Percentiles rank a stretch among this genome's conserved stretches.
phyloP scores from a whole-genome alignment of 352 stramenopile genomes.

The Stramenopiles sp. region DNA sequence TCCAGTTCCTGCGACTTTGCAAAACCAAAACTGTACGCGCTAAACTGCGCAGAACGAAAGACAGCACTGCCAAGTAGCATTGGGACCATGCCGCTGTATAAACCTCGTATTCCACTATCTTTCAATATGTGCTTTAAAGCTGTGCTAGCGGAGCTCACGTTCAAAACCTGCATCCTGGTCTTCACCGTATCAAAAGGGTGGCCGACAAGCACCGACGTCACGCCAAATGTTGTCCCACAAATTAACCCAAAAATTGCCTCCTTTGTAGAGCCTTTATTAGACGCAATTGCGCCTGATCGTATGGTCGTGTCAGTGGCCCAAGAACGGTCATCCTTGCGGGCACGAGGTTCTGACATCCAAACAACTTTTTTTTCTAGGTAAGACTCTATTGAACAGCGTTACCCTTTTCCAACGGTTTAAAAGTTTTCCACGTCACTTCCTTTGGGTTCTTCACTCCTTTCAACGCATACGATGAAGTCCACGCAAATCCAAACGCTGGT shows the following conservation, averaged over 20 bases:
- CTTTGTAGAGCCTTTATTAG: background rate
- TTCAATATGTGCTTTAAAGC: background rate
- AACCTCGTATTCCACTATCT: background rate
- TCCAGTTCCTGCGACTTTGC: background rate
- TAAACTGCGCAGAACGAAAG: background rate
- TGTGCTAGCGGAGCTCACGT: background rate
- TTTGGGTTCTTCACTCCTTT: too few species aligned
- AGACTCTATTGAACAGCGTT: too few species aligned
- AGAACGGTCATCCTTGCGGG: too few species aligned
- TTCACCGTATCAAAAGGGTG: slow-evolving; percentile 1
- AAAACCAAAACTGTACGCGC: background rate
- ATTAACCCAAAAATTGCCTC: background rate
- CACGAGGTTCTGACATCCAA: too few species aligned
- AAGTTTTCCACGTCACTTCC: too few species aligned
- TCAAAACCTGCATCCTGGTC: background rate
- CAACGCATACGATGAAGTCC: too few species aligned
- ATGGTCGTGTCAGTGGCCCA: too few species aligned
- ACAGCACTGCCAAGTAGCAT: background rate
- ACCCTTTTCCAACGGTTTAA: too few species aligned
- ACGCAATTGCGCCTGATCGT: background rate
- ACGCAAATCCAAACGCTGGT: too few species aligned
- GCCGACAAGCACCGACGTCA: background rate
- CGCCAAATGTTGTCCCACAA: background rate
- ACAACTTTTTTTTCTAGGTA: too few species aligned
- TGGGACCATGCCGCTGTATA: background rate